Percentiles rank a stretch among this genome's conserved stretches.
phyloP scores from a whole-genome alignment of 2,329 filamentous ascomycete species.

The Sporothrix sp. region DNA sequence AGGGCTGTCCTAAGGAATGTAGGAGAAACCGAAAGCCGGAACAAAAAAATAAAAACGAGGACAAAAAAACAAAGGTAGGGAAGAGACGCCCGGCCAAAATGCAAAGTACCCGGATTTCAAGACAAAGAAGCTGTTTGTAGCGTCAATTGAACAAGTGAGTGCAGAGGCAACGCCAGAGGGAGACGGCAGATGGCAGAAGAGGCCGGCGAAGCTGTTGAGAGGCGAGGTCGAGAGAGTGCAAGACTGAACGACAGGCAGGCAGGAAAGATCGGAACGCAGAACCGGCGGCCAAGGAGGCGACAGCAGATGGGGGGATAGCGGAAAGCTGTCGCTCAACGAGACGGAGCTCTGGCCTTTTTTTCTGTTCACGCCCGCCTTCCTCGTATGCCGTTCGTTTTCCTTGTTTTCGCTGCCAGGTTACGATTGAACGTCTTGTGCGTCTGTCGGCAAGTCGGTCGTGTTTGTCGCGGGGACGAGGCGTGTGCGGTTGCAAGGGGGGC shows the following conservation, averaged over 20 bases:
- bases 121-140: not conserved
- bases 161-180: not conserved
- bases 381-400: not conserved
- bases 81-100: not conserved
- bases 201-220: not conserved
- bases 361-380: not conserved
- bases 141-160: not conserved
- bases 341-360: not conserved
- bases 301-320: not conserved
- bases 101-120: not conserved
- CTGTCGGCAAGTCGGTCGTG: not conserved
- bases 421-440: not conserved
- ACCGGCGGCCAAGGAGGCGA: not conserved
- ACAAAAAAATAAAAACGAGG: not conserved
- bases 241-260: too few species aligned
- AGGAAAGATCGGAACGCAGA: too few species aligned
- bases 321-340: constrained; percentile 3
- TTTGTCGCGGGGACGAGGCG: not conserved
- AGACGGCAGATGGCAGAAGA: not conserved
- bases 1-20: too few species aligned
- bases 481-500: not conserved
- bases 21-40: not conserved
- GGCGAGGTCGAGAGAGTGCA: not conserved
- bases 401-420: not conserved
- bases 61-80: not conserved